A percentile compares a stretch with the other conserved stretches of the same genome.
phyloP scores from a whole-genome alignment of 257 asterid species.

The Solanum sparsipilum region DNA sequence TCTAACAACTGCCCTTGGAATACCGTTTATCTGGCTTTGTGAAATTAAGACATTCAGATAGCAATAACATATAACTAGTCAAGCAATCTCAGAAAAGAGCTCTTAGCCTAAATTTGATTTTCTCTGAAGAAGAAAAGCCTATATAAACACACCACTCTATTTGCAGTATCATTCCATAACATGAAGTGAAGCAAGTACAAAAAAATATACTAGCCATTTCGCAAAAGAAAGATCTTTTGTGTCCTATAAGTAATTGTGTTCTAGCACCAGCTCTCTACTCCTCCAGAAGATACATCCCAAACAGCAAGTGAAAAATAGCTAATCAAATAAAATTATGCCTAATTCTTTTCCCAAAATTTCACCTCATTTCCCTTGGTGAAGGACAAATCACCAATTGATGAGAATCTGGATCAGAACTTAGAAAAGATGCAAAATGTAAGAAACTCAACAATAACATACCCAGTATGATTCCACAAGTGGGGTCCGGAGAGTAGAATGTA shows the following conservation, averaged over 20 bases:
- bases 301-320: background rate
- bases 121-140: background rate
- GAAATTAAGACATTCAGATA: background rate
- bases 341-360: background rate
- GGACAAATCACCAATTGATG: background rate
- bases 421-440: background rate
- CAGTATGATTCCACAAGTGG: background rate
- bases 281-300: background rate
- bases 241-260: background rate
- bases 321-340: background rate
- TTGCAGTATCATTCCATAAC: background rate
- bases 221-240: background rate
- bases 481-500: background rate
- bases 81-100: background rate
- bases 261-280: background rate
- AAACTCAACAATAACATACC: background rate
- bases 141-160: background rate
- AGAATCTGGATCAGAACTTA: background rate
- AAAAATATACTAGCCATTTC: background rate
- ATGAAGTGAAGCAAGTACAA: background rate
- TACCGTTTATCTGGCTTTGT: background rate
- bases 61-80: background rate
- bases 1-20: background rate
- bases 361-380: conserved; percentile 5
- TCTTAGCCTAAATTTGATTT: background rate